Conservation (phyloP, 2,329 filamentous ascomycete genomes). For the Samsoniella hepiali region DNA sequence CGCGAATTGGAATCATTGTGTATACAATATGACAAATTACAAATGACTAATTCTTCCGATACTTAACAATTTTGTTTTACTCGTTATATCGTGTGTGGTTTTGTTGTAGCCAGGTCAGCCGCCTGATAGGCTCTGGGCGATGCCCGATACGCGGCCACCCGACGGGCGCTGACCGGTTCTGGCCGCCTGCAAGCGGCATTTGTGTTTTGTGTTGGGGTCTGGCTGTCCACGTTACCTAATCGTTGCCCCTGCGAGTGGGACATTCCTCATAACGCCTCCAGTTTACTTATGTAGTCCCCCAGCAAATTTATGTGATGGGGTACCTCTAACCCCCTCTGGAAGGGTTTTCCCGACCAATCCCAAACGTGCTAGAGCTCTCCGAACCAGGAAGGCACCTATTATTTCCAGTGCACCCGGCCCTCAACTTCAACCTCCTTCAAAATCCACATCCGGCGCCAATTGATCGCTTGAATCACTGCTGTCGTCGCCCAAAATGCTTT, state of each 20-base stretch:
- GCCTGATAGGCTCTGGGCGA: neutral
- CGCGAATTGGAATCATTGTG: neutral
- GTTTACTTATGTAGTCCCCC: neutral
- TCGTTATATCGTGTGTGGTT: neutral
- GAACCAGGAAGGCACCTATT: slow-evolving; percentile 18
- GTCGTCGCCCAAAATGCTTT: slow-evolving; percentile 50
- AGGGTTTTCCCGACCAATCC: slow-evolving; percentile 16
- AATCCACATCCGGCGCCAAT: slow-evolving; percentile 24
- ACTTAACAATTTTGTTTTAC: neutral
- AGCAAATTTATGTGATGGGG: slow-evolving; percentile 8
- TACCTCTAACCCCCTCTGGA: neutral
- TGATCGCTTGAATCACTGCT: slow-evolving; percentile 26
- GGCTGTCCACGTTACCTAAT: slow-evolving; percentile 17
- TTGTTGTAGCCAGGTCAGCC: neutral
- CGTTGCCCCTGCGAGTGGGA: slow-evolving; percentile 7
- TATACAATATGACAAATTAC: slow-evolving; percentile 3
- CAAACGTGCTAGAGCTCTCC: slow-evolving; percentile 21
- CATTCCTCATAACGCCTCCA: neutral
- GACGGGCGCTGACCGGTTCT: slow-evolving; percentile 7
- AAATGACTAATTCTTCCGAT: neutral
- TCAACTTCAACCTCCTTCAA: slow-evolving; percentile 16
- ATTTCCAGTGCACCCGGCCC: slow-evolving; percentile 4
- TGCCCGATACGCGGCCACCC: neutral
- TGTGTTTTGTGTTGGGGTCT: slow-evolving; percentile 8
- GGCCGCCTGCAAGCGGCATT: slow-evolving; percentile 13